Evolutionary conservation across 2,329 filamentous ascomycete species (phyloP), one percentile per base, ranked within the genome.

Genomic region (Scorias spongiosa): DNA sequence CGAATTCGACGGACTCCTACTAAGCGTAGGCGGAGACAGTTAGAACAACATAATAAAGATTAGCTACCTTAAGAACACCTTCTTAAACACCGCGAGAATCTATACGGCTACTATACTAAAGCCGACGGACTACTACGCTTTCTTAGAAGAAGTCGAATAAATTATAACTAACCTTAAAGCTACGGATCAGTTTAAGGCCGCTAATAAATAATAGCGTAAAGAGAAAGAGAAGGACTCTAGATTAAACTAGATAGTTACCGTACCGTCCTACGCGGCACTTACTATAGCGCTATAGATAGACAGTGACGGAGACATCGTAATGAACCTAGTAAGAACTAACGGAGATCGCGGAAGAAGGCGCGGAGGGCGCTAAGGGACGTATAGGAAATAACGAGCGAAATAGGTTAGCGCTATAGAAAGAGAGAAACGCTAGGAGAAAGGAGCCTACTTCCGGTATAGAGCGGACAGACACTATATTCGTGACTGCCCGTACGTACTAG

Each of bases 1-100:
- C 42, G 42, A 49, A 49, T 49, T 47, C 28, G 20, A 49, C 26
- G 29, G 37, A 47, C 40, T 47, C 20, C 34, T 42, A n/a, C n/a
- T n/a, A n/a, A n/a, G n/a, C n/a, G n/a, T n/a, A n/a, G n/a, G n/a
- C n/a, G n/a, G n/a, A n/a, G 40, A 48, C n/a, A 42, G 20, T 20
- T 47, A 42, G 40, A 29, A 2, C 20, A 20, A 40, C 29, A 29
- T 10, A 29, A 42, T n/a, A 14, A 48, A 41, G 29, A 32, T 32
- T 32, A 32, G 29, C 29, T 32, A 32, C 29, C 29, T 32, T 32
- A 10, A 32, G 9, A 32, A 32, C 29, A 32, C 29, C 9, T 32
- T 32, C n/a, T 32, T 32, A n/a, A 32, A 32, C 29, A 10, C 29
- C n/a, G 29, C 29, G 9, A 10, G n/a, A 32, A 32, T 32, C 29